Evolutionary conservation across 495 filamentous ascomycete genomes (phyloP).

Genomic region (Penicillium flavigenum): DNA sequence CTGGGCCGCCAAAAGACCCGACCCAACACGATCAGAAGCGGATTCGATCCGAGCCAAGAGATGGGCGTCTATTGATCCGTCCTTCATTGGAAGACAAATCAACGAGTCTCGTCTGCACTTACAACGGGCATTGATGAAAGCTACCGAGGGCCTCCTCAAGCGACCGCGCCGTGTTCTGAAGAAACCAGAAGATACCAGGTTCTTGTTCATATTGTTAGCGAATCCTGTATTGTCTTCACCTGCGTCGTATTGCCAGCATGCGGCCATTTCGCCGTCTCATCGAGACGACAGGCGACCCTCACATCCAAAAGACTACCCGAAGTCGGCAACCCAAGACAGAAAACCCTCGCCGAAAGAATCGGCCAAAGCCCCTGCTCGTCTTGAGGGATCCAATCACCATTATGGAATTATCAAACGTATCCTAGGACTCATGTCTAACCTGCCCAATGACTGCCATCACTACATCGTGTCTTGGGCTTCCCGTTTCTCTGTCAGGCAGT

Average conservation of each 20-base stretch:
- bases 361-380: constrained; percentile 16
- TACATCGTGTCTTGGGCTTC: constrained; percentile 86
- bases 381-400: constrained; percentile 55
- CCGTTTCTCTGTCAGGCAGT: constrained; percentile 64
- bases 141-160: constrained; percentile 81
- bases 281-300: constrained; percentile 34
- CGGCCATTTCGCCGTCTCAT: constrained; percentile 7
- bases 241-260: constrained; percentile 10
- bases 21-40: constrained; percentile 28
- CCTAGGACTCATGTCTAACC: constrained; percentile 74
- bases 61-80: constrained; percentile 35
- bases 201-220: constrained; percentile 78
- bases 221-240: constrained; percentile 69
- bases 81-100: constrained; percentile 59
- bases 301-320: constrained; percentile 23
- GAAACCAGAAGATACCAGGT: constrained; percentile 70
- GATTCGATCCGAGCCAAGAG: constrained; percentile 25
- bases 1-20: constrained; percentile 45
- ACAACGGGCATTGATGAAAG: constrained; percentile 72
- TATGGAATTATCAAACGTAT: constrained; percentile 88
- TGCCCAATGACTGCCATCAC: constrained; percentile 73
- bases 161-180: constrained; percentile 72
- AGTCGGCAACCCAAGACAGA: constrained; percentile 22
- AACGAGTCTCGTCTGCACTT: constrained; percentile 66
- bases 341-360: constrained; percentile 24